Conservation (phyloP, 805 yeast species). For the Pichia thaimueangensis region DNA sequence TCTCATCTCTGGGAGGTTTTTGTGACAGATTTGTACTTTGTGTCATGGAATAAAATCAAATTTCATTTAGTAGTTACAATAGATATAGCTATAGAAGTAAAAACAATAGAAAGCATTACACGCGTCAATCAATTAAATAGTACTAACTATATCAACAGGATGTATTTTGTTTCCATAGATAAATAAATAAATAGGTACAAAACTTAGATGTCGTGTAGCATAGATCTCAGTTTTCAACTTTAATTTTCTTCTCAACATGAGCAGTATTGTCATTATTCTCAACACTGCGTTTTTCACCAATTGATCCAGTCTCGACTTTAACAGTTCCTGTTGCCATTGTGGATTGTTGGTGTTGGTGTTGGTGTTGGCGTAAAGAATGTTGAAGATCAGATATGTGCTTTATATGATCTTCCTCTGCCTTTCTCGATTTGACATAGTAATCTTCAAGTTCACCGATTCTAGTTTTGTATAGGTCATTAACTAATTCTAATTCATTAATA, state of each 20-base stretch:
- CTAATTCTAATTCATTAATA: constrained; percentile 82
- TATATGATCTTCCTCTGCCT: constrained; percentile 13
- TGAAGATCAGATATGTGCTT: constrained; percentile 3
- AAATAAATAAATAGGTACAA: background rate
- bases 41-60: too few relatives aligned
- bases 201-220: background rate
- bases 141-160: too few relatives aligned
- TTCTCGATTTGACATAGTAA: constrained; percentile 49
- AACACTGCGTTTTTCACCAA: constrained; percentile 1
- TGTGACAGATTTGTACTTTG: too few relatives aligned
- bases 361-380: background rate
- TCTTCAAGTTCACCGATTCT: constrained; percentile 80
- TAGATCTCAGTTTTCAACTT: constrained; percentile 8
- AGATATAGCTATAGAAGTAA: too few relatives aligned
- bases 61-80: too few relatives aligned
- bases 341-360: background rate
- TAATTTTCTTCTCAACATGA: constrained; percentile 4
- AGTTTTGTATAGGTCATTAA: constrained; percentile 79
- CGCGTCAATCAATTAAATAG: too few relatives aligned
- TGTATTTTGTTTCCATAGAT: too few relatives aligned
- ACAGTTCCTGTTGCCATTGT: background rate
- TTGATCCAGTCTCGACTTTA: background rate
- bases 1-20: too few relatives aligned
- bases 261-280: background rate
- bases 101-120: too few relatives aligned